Percentiles rank a stretch among this genome's conserved stretches.
Evolutionary conservation across 78 protist genomes (phyloP).

Genomic region (Tieghemostelium lacteum): DNA sequence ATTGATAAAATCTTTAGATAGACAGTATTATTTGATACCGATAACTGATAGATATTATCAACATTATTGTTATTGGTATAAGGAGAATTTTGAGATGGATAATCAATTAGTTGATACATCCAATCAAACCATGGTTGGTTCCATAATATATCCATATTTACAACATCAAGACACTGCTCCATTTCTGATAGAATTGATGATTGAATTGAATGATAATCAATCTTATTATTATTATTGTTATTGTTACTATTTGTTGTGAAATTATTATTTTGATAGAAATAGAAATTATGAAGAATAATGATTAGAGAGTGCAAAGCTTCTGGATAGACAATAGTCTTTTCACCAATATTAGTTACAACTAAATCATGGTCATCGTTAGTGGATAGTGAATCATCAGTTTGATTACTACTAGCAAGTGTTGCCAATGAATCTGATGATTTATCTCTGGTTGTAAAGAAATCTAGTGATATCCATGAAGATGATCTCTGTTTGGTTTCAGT

Average conservation of each 20-base stretch:
- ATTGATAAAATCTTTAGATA: constrained; percentile 23
- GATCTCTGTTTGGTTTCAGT: constrained; percentile 72
- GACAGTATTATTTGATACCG: background rate
- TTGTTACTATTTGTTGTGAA: constrained; percentile 9
- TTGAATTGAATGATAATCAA: constrained; percentile 7
- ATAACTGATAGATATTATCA: background rate
- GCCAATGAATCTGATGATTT: constrained; percentile 40
- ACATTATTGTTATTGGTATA: background rate
- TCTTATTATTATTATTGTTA: background rate
- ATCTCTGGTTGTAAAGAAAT: constrained; percentile 72
- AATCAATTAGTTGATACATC: constrained; percentile 48
- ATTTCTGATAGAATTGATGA: background rate
- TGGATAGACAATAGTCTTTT: constrained; percentile 62
- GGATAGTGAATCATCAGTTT: background rate
- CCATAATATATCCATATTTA: constrained; percentile 67
- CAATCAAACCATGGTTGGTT: constrained; percentile 76
- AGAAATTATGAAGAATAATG: constrained; percentile 4
- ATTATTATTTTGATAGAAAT: background rate
- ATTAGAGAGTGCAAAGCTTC: constrained; percentile 53
- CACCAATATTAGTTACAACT: background rate
- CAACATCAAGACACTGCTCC: constrained; percentile 16
- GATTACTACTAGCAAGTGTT: background rate
- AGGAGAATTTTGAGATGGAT: background rate
- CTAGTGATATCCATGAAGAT: constrained; percentile 47
- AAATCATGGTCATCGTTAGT: background rate